Evolutionary conservation across 805 yeast species (phyloP).

Genomic region (Saccharomycopsis fibuligera): DNA sequence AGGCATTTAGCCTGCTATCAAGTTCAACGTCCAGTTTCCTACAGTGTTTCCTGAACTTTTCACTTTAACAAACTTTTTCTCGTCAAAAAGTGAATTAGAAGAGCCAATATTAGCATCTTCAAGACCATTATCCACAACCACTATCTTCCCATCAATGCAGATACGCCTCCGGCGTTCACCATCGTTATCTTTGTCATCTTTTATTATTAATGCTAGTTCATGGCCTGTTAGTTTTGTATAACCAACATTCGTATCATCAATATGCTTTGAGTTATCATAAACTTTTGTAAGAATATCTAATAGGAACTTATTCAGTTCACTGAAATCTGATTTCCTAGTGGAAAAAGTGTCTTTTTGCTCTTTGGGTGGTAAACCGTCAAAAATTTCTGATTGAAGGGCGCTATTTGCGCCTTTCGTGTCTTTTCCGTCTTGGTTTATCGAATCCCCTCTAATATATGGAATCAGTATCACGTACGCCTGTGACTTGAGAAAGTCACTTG

Average conservation of each 20-base stretch:
- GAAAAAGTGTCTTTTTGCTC: conserved; percentile 31
- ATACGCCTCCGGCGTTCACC: conserved; percentile 36
- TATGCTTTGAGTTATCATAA: conserved; percentile 51
- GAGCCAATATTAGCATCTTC: background rate
- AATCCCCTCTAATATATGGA: conserved; percentile 3
- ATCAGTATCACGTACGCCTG: conserved; percentile 12
- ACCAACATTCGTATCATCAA: conserved; percentile 34
- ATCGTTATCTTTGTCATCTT: conserved; percentile 26
- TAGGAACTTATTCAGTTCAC: conserved; percentile 7
- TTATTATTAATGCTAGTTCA: conserved; percentile 24
- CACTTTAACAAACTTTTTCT: conserved; percentile 7
- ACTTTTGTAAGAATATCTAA: conserved; percentile 48
- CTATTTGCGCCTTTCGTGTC: too few species aligned
- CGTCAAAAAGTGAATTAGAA: background rate
- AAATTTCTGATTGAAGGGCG: conserved; percentile 8
- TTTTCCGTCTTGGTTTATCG: conserved; percentile 29
- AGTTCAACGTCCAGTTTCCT: conserved; percentile 3
- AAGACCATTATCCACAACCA: conserved; percentile 21
- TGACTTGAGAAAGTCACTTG: conserved; percentile 2
- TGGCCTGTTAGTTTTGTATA: conserved; percentile 10
- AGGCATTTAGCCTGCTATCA: too few species aligned
- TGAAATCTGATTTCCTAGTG: conserved; percentile 31
- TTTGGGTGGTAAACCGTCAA: background rate
- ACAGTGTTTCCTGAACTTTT: background rate
- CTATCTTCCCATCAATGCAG: conserved; percentile 63